A percentile compares a stretch with the other conserved stretches of the same genome.
These are phyloP conservation scores for Taphrina sp. DNA, from an alignment of 1,139 yeast genomes.

Conservation along the genomic window DNA sequence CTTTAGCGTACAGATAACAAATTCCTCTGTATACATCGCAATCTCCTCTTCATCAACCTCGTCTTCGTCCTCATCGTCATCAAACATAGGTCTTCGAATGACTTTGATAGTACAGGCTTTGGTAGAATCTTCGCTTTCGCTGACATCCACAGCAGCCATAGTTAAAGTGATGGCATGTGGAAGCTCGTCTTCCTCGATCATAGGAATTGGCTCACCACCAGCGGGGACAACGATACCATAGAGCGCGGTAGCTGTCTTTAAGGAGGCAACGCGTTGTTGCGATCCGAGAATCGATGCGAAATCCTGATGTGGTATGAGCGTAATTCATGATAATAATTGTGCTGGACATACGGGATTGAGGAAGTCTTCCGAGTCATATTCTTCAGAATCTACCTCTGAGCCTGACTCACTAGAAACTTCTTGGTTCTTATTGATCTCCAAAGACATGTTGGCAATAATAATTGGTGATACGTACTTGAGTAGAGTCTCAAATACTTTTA, in stretches of 20 bases:
- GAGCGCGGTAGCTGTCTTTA: constrained; percentile 26
- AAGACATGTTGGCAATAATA: constrained; percentile 11
- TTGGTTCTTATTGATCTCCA: background rate
- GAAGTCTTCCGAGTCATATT: constrained; percentile 22
- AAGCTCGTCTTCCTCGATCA: constrained; percentile 59
- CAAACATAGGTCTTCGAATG: constrained; percentile 50
- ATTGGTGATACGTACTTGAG: no score
- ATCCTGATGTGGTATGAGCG: background rate
- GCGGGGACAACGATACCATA: constrained; percentile 24
- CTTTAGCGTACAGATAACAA: constrained; percentile 81
- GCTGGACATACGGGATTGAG: constrained; percentile 19
- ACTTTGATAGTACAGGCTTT: constrained; percentile 83
- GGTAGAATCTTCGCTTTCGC: constrained; percentile 70
- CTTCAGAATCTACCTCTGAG: constrained; percentile 20
- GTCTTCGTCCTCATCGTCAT: constrained; percentile 45
- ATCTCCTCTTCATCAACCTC: constrained; percentile 51
- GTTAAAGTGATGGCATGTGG: constrained; percentile 90
- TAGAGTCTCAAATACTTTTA: no score
- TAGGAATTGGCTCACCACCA: constrained; percentile 63
- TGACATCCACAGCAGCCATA: constrained; percentile 93
- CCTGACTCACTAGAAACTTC: background rate
- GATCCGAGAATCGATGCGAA: constrained; percentile 29
- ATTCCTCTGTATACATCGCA: constrained; percentile 48
- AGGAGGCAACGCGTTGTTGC: constrained; percentile 26
- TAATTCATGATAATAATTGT: background rate